phyloP scores from a whole-genome alignment of 192 early-diverging fungal species.

The Entophlyctis helioformis region DNA sequence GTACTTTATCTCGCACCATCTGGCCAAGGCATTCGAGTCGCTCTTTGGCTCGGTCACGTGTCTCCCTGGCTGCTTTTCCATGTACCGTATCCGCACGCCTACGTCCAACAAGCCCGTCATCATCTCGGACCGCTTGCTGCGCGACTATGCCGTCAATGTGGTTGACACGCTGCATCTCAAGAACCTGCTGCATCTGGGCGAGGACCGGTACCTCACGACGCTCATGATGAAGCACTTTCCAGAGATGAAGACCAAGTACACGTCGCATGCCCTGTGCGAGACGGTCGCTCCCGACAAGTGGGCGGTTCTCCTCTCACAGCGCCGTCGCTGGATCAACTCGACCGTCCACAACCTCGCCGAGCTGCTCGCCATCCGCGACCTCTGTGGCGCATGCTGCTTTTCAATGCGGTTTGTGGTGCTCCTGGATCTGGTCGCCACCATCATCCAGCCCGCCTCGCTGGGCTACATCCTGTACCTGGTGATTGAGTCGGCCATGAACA shows the following conservation, averaged over 20 bases:
- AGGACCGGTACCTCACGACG: constrained; percentile 86
- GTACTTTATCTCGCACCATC: constrained; percentile 30
- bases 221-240: constrained; percentile 92
- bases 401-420: constrained; percentile 88
- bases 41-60: constrained; percentile 42
- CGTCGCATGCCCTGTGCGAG: constrained; percentile 68
- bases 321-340: constrained; percentile 92
- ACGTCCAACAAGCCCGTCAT: constrained; percentile 47
- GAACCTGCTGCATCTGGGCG: constrained; percentile 80
- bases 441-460: constrained; percentile 44
- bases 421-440: constrained; percentile 70
- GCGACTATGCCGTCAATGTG: constrained; percentile 65
- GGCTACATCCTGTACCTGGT: constrained; percentile 44
- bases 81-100: constrained; percentile 87
- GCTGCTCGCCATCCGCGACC: constrained; percentile 59
- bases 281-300: constrained; percentile 81
- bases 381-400: constrained; percentile 87
- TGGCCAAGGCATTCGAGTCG: constrained; percentile 38
- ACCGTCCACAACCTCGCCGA: constrained; percentile 88
- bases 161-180: constrained; percentile 90
- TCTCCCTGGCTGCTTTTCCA: constrained; percentile 81
- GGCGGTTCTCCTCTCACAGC: constrained; percentile 77
- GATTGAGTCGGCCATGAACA: constrained; percentile 40
- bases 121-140: constrained; percentile 55
- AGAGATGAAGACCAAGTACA: constrained; percentile 75